Percentiles rank a stretch among this genome's conserved stretches.
These are phyloP conservation scores for Thuja plicata DNA, from an alignment of 83 land plant genomes.

Conservation along the genomic window DNA sequence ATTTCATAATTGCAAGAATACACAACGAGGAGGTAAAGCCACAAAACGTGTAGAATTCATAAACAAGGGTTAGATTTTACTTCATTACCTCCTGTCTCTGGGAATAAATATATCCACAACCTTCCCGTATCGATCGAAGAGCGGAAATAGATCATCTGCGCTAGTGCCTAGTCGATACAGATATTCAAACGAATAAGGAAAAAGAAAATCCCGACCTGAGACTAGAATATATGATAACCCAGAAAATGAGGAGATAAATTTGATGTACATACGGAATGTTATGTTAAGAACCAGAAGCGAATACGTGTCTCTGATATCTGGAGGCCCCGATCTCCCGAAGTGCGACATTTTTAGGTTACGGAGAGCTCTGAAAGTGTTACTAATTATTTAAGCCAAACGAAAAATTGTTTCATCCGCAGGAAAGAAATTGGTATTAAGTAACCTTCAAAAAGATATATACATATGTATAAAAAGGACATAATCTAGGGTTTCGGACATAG, in stretches of 20 bases:
- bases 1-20: not conserved
- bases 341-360: slow-evolving; percentile 52
- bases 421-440: too few species aligned
- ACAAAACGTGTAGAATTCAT: not conserved
- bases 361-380: not conserved
- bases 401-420: not conserved
- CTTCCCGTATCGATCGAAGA: slow-evolving; percentile 38
- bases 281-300: slow-evolving; percentile 96
- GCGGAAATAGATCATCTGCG: slow-evolving; percentile 31
- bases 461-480: not conserved
- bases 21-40: not conserved
- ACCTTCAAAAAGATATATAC: not conserved
- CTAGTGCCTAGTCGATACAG: slow-evolving; percentile 17
- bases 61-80: not conserved
- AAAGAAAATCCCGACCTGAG: not conserved
- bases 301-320: slow-evolving; percentile 95
- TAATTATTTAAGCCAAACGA: not conserved
- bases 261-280: slow-evolving; percentile 65
- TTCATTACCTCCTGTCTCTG: slow-evolving; percentile 23
- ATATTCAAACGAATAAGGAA: not conserved
- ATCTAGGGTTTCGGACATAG: not conserved
- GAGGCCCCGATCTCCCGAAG: slow-evolving; percentile 90
- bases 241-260: not conserved
- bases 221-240: not conserved
- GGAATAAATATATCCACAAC: slow-evolving; percentile 38